A percentile compares a stretch with the other conserved stretches of the same genome.
phyloP scores from a whole-genome alignment of 768 basidiomycete genomes.

The Sistotremastrum suecicum region DNA sequence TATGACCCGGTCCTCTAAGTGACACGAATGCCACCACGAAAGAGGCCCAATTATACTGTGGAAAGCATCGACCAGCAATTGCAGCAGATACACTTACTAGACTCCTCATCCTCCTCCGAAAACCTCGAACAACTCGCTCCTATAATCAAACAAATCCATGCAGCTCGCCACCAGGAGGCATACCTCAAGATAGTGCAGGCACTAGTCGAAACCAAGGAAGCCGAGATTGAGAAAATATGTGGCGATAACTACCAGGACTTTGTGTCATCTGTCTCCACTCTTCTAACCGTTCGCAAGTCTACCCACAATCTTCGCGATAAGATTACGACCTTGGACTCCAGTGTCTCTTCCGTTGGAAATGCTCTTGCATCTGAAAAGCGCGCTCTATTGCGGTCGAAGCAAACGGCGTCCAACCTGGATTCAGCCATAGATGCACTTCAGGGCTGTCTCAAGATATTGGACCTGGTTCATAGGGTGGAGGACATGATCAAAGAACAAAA shows the following conservation, averaged over 20 bases:
- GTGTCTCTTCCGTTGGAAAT: conserved; percentile 77
- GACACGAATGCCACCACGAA: conserved; percentile 54
- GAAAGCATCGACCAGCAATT: conserved; percentile 81
- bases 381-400: conserved; percentile 74
- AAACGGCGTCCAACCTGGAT: conserved; percentile 88
- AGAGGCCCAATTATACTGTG: conserved; percentile 59
- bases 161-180: conserved; percentile 74
- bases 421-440: conserved; percentile 94
- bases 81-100: conserved; percentile 81
- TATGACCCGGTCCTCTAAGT: too few species aligned
- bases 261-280: conserved; percentile 89
- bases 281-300: conserved; percentile 91
- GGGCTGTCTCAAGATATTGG: conserved; percentile 81
- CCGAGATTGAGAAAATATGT: conserved; percentile 93
- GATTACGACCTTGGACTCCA: conserved; percentile 78
- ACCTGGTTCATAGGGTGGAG: conserved; percentile 83
- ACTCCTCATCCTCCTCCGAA: conserved; percentile 78
- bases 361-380: conserved; percentile 91
- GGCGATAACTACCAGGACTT: conserved; percentile 97
- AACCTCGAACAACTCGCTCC: conserved; percentile 94
- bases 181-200: conserved; percentile 75
- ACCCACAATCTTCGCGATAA: conserved; percentile 88
- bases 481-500: conserved; percentile 88
- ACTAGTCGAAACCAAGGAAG: conserved; percentile 90
- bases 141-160: conserved; percentile 86